Conservation (phyloP, 306 rosid species). For the Castanea sativa region DNA sequence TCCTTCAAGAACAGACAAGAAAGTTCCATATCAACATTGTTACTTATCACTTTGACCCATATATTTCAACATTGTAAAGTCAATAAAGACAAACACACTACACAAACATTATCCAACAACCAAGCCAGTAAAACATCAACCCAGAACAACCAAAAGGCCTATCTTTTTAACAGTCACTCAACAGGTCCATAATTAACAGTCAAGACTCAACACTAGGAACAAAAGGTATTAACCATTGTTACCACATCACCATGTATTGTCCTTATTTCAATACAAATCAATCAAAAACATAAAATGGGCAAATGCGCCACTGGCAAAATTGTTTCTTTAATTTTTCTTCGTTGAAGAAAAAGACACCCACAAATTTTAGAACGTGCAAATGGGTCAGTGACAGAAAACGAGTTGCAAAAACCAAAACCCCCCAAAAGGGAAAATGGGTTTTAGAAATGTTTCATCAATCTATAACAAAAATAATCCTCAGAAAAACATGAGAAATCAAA, state of each 20-base stretch:
- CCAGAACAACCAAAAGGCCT: no score
- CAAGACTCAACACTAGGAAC: no score
- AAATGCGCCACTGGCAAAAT: no score
- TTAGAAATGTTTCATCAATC: slow-evolving; percentile 46
- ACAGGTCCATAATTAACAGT: no score
- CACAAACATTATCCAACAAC: neutral
- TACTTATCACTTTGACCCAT: neutral
- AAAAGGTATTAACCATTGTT: no score
- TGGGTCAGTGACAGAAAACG: neutral
- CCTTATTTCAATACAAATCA: neutral
- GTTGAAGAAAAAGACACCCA: neutral
- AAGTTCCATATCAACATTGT: neutral
- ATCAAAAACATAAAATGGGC: neutral
- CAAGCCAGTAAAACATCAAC: neutral
- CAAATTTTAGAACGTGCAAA: neutral
- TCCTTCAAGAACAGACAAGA: neutral
- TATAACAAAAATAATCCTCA: slow-evolving; percentile 26
- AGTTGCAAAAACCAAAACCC: neutral
- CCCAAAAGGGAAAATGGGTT: neutral
- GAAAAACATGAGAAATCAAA: neutral
- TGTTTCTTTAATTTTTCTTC: neutral
- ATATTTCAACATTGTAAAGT: neutral
- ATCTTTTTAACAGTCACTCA: neutral
- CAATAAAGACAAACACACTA: neutral
- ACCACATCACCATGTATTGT: no score